phyloP scores from a whole-genome alignment of 2,329 filamentous ascomycete genomes.

The Amauroascus verrucosus region DNA sequence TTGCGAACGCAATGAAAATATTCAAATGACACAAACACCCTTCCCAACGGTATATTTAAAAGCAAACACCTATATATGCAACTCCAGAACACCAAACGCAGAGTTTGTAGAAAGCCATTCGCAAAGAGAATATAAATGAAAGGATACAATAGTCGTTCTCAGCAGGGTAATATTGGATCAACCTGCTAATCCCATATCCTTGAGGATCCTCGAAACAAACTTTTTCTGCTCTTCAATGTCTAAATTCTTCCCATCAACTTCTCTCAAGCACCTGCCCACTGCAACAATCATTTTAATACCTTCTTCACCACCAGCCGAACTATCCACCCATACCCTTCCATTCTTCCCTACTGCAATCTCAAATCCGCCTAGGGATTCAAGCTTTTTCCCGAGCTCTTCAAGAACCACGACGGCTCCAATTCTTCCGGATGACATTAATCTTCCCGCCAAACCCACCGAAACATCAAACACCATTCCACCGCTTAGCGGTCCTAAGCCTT shows the following conservation, averaged over 20 bases:
- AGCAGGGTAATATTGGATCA: neutral
- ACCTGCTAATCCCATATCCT: constrained; percentile 26
- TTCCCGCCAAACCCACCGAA: constrained; percentile 68
- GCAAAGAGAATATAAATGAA: neutral
- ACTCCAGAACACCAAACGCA: neutral
- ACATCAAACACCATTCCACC: constrained; percentile 81
- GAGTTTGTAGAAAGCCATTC: neutral
- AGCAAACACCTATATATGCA: neutral
- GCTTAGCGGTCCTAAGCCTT: constrained; percentile 71
- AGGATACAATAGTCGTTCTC: neutral
- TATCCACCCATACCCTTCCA: constrained; percentile 84
- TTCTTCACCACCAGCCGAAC: constrained; percentile 46
- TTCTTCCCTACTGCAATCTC: constrained; percentile 92
- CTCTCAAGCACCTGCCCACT: constrained; percentile 66
- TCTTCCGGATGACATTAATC: constrained; percentile 53
- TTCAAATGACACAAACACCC: neutral
- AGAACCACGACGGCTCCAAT: constrained; percentile 61
- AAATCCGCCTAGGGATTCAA: constrained; percentile 54
- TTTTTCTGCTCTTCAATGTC: constrained; percentile 38
- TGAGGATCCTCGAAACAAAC: constrained; percentile 35
- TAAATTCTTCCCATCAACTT: constrained; percentile 57
- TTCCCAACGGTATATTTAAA: neutral
- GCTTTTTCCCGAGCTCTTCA: constrained; percentile 68
- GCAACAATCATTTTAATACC: constrained; percentile 58
- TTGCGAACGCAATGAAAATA: neutral